Percentiles rank a stretch among this genome's conserved stretches.
These are phyloP conservation scores for Polytolypa hystricis DNA, from an alignment of 2,329 filamentous ascomycete genomes.

Conservation along the genomic window DNA sequence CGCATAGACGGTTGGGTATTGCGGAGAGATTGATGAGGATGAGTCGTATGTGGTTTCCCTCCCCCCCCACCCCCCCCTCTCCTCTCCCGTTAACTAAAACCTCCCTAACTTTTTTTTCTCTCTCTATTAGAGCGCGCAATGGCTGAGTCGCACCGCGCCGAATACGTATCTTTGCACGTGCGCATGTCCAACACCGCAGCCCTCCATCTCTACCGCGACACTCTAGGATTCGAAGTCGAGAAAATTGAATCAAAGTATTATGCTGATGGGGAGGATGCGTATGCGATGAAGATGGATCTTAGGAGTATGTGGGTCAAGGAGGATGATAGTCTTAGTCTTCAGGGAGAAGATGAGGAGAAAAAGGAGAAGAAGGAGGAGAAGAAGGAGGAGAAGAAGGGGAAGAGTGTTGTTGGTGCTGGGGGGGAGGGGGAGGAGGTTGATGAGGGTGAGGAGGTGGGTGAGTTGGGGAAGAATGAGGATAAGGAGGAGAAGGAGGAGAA, in stretches of 20 bases:
- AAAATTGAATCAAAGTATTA: conserved; percentile 53
- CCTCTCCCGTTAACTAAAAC: neutral
- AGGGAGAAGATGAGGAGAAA: conserved; percentile 61
- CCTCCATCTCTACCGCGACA: conserved; percentile 83
- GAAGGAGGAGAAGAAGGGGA: conserved; percentile 54
- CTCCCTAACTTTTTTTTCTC: neutral
- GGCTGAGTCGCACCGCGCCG: conserved; percentile 84
- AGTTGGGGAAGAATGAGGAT: conserved; percentile 45
- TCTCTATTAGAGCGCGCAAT: conserved; percentile 68
- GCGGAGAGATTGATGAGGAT: conserved; percentile 97
- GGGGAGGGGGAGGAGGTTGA: conserved; percentile 62
- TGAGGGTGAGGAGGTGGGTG: conserved; percentile 61
- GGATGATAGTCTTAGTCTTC: conserved; percentile 6
- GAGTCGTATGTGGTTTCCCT: conserved; percentile 55
- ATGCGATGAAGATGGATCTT: conserved; percentile 84
- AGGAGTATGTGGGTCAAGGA: conserved; percentile 36
- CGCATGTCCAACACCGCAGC: conserved; percentile 88
- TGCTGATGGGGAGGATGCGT: conserved; percentile 94
- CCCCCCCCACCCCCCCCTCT: conserved; percentile 5
- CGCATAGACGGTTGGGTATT: conserved; percentile 78
- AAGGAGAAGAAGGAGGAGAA: conserved; percentile 42
- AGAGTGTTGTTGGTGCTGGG: conserved; percentile 62
- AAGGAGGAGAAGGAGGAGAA: conserved; percentile 45
- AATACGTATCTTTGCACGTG: conserved; percentile 93
- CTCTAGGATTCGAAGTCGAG: conserved; percentile 76